Evolutionary conservation across 192 early-diverging fungal species (phyloP).

Genomic region (Umbelopsis vinacea): DNA sequence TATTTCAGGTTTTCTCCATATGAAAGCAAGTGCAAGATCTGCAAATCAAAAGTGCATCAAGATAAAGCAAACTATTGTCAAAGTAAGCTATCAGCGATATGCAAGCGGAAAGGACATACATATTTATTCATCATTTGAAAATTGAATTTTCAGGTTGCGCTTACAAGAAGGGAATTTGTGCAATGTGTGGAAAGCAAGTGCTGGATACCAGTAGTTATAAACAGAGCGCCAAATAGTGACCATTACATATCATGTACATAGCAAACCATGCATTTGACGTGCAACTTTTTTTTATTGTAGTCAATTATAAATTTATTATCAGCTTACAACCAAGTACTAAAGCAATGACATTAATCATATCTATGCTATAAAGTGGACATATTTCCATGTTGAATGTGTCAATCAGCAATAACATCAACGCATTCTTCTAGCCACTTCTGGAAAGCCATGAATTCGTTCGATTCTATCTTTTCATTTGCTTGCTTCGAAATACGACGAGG

Average conservation of each 20-base stretch:
- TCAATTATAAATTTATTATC: background rate
- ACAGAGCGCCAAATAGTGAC: conserved; percentile 56
- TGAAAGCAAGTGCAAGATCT: conserved; percentile 63
- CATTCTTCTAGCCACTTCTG: background rate
- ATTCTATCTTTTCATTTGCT: background rate
- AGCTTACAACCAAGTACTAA: background rate
- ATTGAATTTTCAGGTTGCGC: conserved; percentile 48
- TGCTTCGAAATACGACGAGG: background rate
- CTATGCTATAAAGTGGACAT: background rate
- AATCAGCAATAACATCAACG: conserved; percentile 1
- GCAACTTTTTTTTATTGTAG: conserved; percentile 12
- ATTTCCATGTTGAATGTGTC: background rate
- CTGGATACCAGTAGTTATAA: conserved; percentile 61
- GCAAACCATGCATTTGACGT: background rate
- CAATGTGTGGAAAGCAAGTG: conserved; percentile 63
- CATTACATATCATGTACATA: conserved; percentile 3
- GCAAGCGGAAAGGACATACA: background rate
- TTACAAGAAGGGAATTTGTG: conserved; percentile 67
- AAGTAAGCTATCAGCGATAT: conserved; percentile 42
- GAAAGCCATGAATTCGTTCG: background rate
- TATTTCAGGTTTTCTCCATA: conserved; percentile 57
- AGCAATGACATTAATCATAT: background rate
- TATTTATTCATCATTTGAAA: background rate
- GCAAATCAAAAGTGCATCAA: conserved; percentile 63
- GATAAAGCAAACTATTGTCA: conserved; percentile 66